phyloP scores from a whole-genome alignment of 2,329 filamentous ascomycete genomes.

The Colletotrichum magnum region DNA sequence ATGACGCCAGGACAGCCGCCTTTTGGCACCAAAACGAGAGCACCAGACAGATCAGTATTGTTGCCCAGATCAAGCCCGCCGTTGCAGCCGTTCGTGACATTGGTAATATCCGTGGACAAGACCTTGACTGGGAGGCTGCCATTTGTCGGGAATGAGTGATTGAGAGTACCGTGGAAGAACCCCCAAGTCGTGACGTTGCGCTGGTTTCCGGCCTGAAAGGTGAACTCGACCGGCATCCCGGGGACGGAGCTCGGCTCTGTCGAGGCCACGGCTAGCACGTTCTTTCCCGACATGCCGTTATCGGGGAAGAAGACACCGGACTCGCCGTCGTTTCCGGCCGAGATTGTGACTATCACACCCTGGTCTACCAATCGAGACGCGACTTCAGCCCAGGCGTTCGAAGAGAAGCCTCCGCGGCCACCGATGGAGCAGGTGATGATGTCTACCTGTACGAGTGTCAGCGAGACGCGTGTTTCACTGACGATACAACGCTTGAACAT shows the following conservation, averaged over 20 bases:
- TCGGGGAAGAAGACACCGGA: conserved; percentile 57
- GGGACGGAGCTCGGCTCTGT: conserved; percentile 46
- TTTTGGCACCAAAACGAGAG: conserved; percentile 55
- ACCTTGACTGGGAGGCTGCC: conserved; percentile 45
- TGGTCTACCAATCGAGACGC: conserved; percentile 57
- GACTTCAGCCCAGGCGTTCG: conserved; percentile 50
- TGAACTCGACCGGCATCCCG: conserved; percentile 35
- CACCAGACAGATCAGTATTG: conserved; percentile 52
- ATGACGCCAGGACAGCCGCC: conserved; percentile 36
- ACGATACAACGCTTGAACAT: neutral
- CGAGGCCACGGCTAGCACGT: conserved; percentile 59
- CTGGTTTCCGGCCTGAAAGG: neutral
- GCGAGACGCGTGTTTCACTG: neutral
- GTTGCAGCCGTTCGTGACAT: conserved; percentile 54
- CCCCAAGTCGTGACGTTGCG: conserved; percentile 24
- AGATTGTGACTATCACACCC: conserved; percentile 56
- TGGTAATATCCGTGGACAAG: conserved; percentile 42
- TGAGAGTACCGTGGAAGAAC: conserved; percentile 23
- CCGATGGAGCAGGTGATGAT: conserved; percentile 53
- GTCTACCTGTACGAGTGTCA: conserved; percentile 42
- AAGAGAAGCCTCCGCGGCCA: conserved; percentile 46
- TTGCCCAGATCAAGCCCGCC: conserved; percentile 49
- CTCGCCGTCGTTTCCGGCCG: conserved; percentile 58
- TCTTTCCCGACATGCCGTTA: conserved; percentile 55
- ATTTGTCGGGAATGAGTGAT: conserved; percentile 22